Conservation (phyloP, 306 rosid species). For the Prunus kanzakura region DNA sequence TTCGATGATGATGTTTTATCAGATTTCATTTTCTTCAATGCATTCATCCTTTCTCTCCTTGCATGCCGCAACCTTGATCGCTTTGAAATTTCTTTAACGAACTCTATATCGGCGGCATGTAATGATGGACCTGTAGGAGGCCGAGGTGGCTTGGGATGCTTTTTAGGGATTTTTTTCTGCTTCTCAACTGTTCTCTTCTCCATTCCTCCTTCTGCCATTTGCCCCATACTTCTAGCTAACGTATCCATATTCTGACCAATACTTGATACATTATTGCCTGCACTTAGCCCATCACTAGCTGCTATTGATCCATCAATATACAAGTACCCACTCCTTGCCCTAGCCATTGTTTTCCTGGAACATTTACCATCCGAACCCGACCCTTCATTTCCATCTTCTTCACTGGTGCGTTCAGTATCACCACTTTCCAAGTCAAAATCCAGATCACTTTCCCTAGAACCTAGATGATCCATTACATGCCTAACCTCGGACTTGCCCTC, state of each 20-base stretch:
- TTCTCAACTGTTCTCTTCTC: constrained; percentile 14
- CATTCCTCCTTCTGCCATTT: background rate
- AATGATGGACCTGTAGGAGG: constrained; percentile 36
- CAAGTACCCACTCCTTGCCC: constrained; percentile 16
- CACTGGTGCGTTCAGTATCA: constrained; percentile 20
- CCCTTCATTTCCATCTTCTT: constrained; percentile 15
- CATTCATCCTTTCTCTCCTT: constrained; percentile 14
- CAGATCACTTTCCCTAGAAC: constrained; percentile 15
- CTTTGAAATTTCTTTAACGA: constrained; percentile 29
- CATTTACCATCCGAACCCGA: background rate
- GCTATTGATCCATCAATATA: constrained; percentile 3
- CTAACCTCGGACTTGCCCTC: background rate
- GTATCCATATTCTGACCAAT: constrained; percentile 9
- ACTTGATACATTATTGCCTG: constrained; percentile 5
- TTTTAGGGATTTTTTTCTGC: constrained; percentile 13
- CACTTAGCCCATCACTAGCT: constrained; percentile 8
- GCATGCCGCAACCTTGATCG: constrained; percentile 20
- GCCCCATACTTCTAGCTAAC: constrained; percentile 3
- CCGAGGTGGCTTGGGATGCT: constrained; percentile 38
- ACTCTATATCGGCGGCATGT: constrained; percentile 28
- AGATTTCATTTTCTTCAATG: constrained; percentile 18
- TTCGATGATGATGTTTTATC: constrained; percentile 24
- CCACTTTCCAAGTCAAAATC: constrained; percentile 37
- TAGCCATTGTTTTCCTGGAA: constrained; percentile 14
- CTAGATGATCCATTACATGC: constrained; percentile 13